Base-by-base conservation (phyloP, 106 monocot species). In the Hemerocallis citrina region DNA sequence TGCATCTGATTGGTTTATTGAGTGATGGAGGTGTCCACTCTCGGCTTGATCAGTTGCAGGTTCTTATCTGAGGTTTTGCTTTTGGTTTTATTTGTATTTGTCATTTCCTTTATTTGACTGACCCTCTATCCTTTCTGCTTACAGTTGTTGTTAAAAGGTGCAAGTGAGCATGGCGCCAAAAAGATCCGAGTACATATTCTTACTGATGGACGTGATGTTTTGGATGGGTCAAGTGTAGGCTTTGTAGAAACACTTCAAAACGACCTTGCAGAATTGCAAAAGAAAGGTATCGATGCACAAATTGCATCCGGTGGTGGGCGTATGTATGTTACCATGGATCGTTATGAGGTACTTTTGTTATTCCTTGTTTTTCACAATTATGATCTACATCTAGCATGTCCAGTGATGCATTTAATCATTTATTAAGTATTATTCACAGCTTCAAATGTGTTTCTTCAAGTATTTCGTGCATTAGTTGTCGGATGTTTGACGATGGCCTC, bases 11-110 rank as follows among this genome's bases (percentile, higher is more conserved):
- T 77, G 93, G 93, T 2, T 75, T 93, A 66, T 62, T 89, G 51
- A 94, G 93, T 70, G 93, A 94, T 57, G 93, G 93, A n/a, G 93
- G 93, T 43, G 93, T 93, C 37, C 93, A 93, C 62, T 93, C 93
- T 47, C 75, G 93, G 19, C 79, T 93, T 64, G 82, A 94, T 72
- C 93, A 94, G 46, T 33, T 94, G 49, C 93, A 89, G 74, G 93
- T 94, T 77, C 62, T 35, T 27, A 9, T 30, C 21, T 7, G n/a
- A 13, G 30, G 15, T 3, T 55, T 66, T 41, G 1, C 11, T n/a
- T 4, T 29, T 6, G 36, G 9, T 16, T 41, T 52, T 45, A 10
- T 11, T 51, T 34, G 5, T 14, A 20, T 47, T 1, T 41, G n/a
- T 2, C 27, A 52, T 35, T 7, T 5, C 5, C 14, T 28, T 33